Evolutionary conservation across 169 alveolate species (phyloP).

Genomic region (Plasmodium yoelii): DNA sequence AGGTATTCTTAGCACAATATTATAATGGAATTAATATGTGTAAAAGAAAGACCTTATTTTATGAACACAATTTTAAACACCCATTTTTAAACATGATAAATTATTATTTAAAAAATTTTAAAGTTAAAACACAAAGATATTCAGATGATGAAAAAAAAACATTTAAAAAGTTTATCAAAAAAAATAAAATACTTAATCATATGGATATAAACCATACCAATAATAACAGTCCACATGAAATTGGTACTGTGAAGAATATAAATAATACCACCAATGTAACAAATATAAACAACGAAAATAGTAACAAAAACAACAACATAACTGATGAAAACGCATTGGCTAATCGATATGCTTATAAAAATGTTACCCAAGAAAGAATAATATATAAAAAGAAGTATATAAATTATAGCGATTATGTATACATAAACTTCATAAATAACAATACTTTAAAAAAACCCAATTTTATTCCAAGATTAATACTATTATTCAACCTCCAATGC

Average conservation of each 20-base stretch:
- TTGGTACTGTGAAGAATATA: neutral
- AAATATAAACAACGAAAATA: neutral
- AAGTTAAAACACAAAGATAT: conserved; percentile 14
- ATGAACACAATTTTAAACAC: conserved; percentile 57
- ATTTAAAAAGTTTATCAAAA: conserved; percentile 28
- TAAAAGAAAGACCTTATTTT: conserved; percentile 50
- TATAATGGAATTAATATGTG: conserved; percentile 34
- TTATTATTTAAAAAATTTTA: conserved; percentile 38
- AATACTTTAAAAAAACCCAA: conserved; percentile 49
- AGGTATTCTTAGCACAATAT: conserved; percentile 51
- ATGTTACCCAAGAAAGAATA: conserved; percentile 27
- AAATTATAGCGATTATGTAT: conserved; percentile 44
- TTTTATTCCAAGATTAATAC: conserved; percentile 52
- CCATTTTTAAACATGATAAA: conserved; percentile 75
- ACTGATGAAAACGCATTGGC: neutral
- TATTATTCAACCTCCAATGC: conserved; percentile 47
- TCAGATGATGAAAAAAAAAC: neutral
- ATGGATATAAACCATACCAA: neutral
- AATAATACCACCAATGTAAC: neutral
- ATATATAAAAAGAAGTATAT: conserved; percentile 12
- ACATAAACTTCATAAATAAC: conserved; percentile 54
- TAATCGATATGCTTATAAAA: conserved; percentile 17
- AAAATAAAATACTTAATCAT: conserved; percentile 16
- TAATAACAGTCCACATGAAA: neutral
- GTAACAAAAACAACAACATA: neutral